Conservation (phyloP, 75 land plant species). For the Adiantum capillusveneris region DNA sequence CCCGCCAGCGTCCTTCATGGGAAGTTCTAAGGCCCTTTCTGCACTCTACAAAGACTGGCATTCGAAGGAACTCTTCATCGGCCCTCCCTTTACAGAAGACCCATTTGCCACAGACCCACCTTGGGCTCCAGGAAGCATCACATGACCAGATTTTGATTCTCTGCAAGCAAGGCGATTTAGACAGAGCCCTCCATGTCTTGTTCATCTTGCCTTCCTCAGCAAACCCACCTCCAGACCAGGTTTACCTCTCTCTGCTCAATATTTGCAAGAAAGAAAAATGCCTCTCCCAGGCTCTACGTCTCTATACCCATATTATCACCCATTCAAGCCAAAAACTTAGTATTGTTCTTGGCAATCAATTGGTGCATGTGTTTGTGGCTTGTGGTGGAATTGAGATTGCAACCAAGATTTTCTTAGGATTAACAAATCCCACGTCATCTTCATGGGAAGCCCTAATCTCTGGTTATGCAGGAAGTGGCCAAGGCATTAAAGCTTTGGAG, state of each 20-base stretch:
- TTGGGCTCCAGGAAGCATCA: no score
- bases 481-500: slow-evolving; percentile 41
- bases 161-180: neutral
- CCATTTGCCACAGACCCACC: no score
- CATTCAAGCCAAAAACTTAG: neutral
- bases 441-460: slow-evolving; percentile 75
- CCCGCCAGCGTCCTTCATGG: no score
- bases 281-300: neutral
- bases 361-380: slow-evolving; percentile 54
- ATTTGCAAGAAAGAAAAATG: neutral
- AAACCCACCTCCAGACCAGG: neutral
- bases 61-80: no score
- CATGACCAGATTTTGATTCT: neutral
- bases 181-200: neutral
- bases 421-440: slow-evolving; percentile 17
- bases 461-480: slow-evolving; percentile 37
- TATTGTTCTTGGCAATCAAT: slow-evolving; percentile 42
- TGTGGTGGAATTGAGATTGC: slow-evolving; percentile 47
- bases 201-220: neutral
- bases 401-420: slow-evolving; percentile 28
- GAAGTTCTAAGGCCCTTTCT: no score
- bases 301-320: neutral
- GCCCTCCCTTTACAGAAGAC: no score
- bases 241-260: neutral
- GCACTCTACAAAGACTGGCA: no score